A percentile compares a stretch with the other conserved stretches of the same genome.
phyloP scores from a whole-genome alignment of 2,329 filamentous ascomycete genomes.

The Hymenoscyphus repandus region DNA sequence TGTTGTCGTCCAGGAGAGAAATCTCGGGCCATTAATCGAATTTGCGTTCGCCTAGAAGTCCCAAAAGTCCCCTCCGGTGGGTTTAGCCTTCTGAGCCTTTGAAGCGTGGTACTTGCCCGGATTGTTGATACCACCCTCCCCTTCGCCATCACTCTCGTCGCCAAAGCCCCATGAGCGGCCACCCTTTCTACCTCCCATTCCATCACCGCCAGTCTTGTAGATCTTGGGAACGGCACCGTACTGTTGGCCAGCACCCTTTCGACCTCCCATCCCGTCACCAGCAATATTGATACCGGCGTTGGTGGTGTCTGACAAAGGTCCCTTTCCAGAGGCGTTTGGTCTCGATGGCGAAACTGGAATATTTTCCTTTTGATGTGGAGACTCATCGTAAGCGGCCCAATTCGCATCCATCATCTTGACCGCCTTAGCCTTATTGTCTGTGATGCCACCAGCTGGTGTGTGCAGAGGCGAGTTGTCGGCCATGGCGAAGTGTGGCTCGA shows the following conservation, averaged over 20 bases:
- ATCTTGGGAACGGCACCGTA: constrained; percentile 41
- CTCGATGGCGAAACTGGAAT: constrained; percentile 23
- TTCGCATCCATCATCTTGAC: constrained; percentile 68
- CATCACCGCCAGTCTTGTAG: constrained; percentile 25
- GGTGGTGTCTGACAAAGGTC: constrained; percentile 25
- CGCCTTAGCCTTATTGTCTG: constrained; percentile 60
- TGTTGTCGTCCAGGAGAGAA: not conserved
- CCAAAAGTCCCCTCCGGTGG: constrained; percentile 33
- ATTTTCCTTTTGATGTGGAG: constrained; percentile 44
- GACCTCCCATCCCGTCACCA: constrained; percentile 25
- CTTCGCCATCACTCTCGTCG: constrained; percentile 42
- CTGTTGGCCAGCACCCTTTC: constrained; percentile 29
- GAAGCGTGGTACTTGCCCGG: constrained; percentile 24
- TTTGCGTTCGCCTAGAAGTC: constrained; percentile 27
- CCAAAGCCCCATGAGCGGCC: constrained; percentile 50
- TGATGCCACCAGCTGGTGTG: constrained; percentile 38
- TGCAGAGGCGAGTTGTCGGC: constrained; percentile 58
- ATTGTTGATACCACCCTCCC: constrained; percentile 29
- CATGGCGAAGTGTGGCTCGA: constrained; percentile 73
- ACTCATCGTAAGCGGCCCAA: constrained; percentile 52
- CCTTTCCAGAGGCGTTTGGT: constrained; percentile 20
- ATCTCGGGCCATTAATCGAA: not conserved
- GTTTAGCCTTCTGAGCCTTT: constrained; percentile 24
- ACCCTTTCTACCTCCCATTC: constrained; percentile 28
- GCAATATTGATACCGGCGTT: constrained; percentile 25